These are phyloP conservation scores for Myotisia sp. DNA, from an alignment of 2,329 filamentous ascomycete genomes.

Conservation along the genomic window DNA sequence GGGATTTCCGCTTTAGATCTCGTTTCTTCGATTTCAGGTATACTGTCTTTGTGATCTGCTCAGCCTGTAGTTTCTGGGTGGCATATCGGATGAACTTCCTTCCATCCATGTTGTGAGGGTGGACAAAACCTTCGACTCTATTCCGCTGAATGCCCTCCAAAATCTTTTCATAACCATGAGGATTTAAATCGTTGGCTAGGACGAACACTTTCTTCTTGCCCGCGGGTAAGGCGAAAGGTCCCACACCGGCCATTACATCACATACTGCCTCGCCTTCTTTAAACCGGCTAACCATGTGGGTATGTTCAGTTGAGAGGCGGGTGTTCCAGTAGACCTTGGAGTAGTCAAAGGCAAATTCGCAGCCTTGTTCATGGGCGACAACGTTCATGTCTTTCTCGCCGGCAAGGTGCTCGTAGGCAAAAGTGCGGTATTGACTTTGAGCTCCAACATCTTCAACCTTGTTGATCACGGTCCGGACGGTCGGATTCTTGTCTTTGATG, in stretches of 20 bases:
- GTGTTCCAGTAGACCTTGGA: constrained; percentile 97
- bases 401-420: constrained; percentile 77
- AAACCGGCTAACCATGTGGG: constrained; percentile 62
- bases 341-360: constrained; percentile 86
- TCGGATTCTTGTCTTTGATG: constrained; percentile 75
- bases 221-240: constrained; percentile 84
- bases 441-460: constrained; percentile 80
- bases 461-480: constrained; percentile 81
- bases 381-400: constrained; percentile 75
- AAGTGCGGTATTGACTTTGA: constrained; percentile 77
- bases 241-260: constrained; percentile 95
- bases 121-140: constrained; percentile 64
- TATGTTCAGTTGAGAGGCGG: constrained; percentile 77
- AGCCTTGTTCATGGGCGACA: constrained; percentile 64
- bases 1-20: constrained; percentile 13
- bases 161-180: constrained; percentile 65
- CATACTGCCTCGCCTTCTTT: constrained; percentile 74
- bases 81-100: constrained; percentile 62
- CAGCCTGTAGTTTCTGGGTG: constrained; percentile 40
- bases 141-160: constrained; percentile 57
- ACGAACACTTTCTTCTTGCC: constrained; percentile 84
- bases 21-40: constrained; percentile 29
- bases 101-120: constrained; percentile 68
- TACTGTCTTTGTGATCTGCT: constrained; percentile 41
- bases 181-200: constrained; percentile 95